Evolutionary conservation across 1,284 basidiomycete species (phyloP).

Genomic region (Cryptococcus sp.): DNA sequence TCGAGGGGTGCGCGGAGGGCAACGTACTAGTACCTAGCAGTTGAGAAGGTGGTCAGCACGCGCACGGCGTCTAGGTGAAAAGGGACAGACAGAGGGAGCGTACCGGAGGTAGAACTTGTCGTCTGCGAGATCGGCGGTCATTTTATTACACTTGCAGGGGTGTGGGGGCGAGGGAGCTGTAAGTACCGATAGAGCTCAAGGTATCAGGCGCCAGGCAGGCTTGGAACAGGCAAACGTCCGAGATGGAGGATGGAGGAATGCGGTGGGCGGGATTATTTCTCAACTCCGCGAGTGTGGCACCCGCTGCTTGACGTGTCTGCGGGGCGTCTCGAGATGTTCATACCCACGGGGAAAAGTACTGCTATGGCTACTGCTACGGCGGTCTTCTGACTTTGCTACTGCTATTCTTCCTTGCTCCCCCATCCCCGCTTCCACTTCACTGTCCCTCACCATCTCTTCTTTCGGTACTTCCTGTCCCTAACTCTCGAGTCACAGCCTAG

Average conservation of each 20-base stretch:
- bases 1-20: neutral
- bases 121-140: slow-evolving; percentile 45
- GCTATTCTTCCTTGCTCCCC: neutral
- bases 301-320: neutral
- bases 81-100: neutral
- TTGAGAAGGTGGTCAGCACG: slow-evolving; percentile 13
- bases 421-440: slow-evolving; percentile 1
- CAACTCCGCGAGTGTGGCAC: slow-evolving; percentile 5
- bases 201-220: neutral
- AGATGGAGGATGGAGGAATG: neutral
- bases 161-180: no score
- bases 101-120: slow-evolving; percentile 82
- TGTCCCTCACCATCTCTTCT: neutral
- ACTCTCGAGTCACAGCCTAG: slow-evolving; percentile 6
- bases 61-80: no score
- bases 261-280: neutral
- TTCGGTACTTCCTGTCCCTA: neutral
- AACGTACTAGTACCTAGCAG: slow-evolving; percentile 74
- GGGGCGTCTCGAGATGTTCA: no score
- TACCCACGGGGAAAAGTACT: neutral
- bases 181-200: neutral
- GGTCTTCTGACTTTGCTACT: neutral
- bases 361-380: neutral
- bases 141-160: slow-evolving; percentile 2
- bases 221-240: neutral